Conservation (phyloP, 1,139 yeast genomes). For the Debaryomyces robertsiae region DNA sequence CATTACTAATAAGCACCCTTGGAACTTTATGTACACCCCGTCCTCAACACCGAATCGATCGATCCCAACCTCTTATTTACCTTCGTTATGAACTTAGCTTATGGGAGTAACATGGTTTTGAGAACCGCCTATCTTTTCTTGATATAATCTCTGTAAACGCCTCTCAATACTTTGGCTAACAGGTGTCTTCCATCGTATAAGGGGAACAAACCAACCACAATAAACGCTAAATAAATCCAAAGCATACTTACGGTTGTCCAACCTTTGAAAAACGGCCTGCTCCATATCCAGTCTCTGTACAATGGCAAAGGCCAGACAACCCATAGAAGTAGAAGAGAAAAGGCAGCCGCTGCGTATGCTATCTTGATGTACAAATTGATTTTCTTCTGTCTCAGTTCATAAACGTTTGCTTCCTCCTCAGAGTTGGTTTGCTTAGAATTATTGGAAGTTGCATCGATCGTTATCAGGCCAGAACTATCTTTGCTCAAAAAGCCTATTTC, state of each 20-base stretch:
- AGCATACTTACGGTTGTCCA: constrained; percentile 41
- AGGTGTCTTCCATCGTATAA: constrained; percentile 38
- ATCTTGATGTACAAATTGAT: constrained; percentile 27
- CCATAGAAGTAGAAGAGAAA: constrained; percentile 36
- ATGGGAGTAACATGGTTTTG: no score
- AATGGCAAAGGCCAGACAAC: constrained; percentile 51
- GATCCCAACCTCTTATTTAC: no score
- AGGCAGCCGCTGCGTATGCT: constrained; percentile 30
- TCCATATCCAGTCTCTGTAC: constrained; percentile 47
- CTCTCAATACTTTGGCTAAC: constrained; percentile 23
- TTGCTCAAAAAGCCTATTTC: background rate
- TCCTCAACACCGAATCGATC: no score
- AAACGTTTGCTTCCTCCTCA: constrained; percentile 6
- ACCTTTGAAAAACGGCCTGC: constrained; percentile 42
- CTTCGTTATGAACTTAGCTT: no score
- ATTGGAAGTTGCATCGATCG: background rate
- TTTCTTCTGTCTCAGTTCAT: constrained; percentile 13
- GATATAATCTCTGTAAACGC: constrained; percentile 21
- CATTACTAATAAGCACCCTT: no score
- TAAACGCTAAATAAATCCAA: constrained; percentile 38
- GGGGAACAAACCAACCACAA: constrained; percentile 42
- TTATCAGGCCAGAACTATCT: background rate
- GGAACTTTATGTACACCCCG: no score
- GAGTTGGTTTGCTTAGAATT: background rate
- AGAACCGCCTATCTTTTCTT: background rate